Percentiles rank a stretch among this genome's conserved stretches.
Conservation (phyloP, 2,329 filamentous ascomycete genomes). For the Venturiaceae sp. region DNA sequence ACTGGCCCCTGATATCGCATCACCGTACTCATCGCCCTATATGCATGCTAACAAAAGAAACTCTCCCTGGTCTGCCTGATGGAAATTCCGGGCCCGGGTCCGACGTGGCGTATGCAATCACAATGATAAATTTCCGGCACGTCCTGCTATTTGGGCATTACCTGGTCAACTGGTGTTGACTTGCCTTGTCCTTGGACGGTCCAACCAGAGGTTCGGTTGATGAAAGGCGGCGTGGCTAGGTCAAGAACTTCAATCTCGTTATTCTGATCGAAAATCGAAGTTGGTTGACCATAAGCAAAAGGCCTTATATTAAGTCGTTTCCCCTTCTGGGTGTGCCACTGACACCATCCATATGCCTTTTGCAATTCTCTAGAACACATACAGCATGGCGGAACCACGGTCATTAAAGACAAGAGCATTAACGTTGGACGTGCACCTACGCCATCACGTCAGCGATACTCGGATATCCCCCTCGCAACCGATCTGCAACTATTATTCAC, state of each 20-base stretch:
- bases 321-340: too few species aligned
- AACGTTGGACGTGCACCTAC: neutral
- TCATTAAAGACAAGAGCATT: too few species aligned
- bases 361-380: too few species aligned
- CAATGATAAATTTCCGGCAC: neutral
- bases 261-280: too few species aligned
- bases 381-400: too few species aligned
- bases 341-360: too few species aligned
- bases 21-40: too few species aligned
- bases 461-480: neutral
- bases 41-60: neutral
- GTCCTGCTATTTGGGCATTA: neutral
- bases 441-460: neutral
- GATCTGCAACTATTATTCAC: neutral
- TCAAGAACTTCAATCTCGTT: neutral
- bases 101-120: neutral
- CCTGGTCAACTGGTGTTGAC: neutral
- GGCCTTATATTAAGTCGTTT: too few species aligned
- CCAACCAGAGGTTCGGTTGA: neutral
- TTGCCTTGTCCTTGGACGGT: neutral
- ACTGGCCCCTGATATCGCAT: neutral
- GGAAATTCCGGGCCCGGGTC: neutral
- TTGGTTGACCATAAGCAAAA: too few species aligned
- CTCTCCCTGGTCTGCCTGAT: neutral
- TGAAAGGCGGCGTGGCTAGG: neutral